phyloP scores from a whole-genome alignment of 306 rosid species.

The Spatholobus suberectus region DNA sequence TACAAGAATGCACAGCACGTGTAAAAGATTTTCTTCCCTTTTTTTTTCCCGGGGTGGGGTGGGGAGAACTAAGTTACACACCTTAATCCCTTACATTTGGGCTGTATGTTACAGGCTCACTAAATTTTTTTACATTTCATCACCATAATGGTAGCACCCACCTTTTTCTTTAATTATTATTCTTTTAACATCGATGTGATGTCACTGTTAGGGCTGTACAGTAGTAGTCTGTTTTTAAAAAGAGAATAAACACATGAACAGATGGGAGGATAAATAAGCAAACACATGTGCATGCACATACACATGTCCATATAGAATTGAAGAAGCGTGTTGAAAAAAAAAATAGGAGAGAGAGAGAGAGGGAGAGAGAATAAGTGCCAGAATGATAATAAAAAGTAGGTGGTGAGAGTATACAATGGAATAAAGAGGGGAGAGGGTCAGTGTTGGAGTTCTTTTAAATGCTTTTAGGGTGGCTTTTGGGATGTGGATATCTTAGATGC shows the following conservation, averaged over 20 bases:
- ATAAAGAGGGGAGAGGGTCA: not conserved
- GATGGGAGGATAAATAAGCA: not conserved
- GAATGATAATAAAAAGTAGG: not conserved
- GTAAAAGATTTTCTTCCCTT: not conserved
- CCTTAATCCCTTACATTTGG: not conserved
- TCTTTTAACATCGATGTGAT: not conserved
- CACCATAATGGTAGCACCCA: not conserved
- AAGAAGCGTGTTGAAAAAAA: not conserved
- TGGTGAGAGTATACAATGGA: not conserved
- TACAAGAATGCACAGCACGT: not conserved
- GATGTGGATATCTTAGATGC: not conserved
- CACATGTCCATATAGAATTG: not conserved
- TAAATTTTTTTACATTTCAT: not conserved
- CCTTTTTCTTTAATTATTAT: not conserved
- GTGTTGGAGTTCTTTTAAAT: slow-evolving; percentile 4
- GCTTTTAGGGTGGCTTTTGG: not conserved
- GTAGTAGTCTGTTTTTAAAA: not conserved
- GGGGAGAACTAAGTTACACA: not conserved
- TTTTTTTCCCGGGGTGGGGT: too few species aligned
- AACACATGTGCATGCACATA: not conserved
- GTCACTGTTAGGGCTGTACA: not conserved
- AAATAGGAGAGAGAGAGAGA: not conserved
- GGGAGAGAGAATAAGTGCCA: slow-evolving; percentile 2
- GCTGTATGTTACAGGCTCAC: not conserved
- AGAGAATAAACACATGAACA: not conserved